These are phyloP conservation scores for Kernera saxatilis DNA, from an alignment of 345 rosid genomes.

Conservation along the genomic window DNA sequence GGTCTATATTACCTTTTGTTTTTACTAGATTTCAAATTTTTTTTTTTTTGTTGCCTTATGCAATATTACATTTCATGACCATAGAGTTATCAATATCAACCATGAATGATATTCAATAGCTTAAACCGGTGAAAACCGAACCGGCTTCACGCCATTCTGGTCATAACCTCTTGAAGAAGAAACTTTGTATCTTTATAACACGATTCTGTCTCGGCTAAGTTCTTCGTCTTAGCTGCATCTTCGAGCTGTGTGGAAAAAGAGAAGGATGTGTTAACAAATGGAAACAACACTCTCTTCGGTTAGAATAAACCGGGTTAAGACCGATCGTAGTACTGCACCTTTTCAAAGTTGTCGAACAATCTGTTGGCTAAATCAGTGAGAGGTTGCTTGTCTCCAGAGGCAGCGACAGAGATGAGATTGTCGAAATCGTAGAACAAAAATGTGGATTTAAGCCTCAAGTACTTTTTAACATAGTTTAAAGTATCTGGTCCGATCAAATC, in stretches of 20 bases:
- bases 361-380: slow-evolving; percentile 71
- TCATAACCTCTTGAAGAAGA: slow-evolving; percentile 72
- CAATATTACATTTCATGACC: slow-evolving; percentile 5
- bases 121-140: slow-evolving; percentile 2
- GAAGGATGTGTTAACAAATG: neutral
- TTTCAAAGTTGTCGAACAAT: slow-evolving; percentile 72
- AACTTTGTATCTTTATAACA: slow-evolving; percentile 45
- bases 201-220: slow-evolving; percentile 48
- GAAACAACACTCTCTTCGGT: neutral
- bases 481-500: slow-evolving; percentile 80
- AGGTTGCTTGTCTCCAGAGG: slow-evolving; percentile 54
- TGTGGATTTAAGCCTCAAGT: slow-evolving; percentile 71
- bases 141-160: slow-evolving; percentile 42
- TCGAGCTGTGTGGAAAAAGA: slow-evolving; percentile 47
- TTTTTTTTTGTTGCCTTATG: neutral
- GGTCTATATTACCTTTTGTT: neutral
- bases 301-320: neutral
- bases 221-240: slow-evolving; percentile 53
- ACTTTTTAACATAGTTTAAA: slow-evolving; percentile 67
- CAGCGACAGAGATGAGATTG: slow-evolving; percentile 66
- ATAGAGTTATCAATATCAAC: neutral
- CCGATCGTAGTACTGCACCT: slow-evolving; percentile 32
- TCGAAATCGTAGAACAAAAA: slow-evolving; percentile 76
- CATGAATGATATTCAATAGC: neutral
- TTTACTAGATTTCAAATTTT: neutral